Percentiles rank a stretch among this genome's conserved stretches.
Evolutionary conservation across 2,329 filamentous ascomycete genomes (phyloP).

Genomic region (Madurella fahalii): DNA sequence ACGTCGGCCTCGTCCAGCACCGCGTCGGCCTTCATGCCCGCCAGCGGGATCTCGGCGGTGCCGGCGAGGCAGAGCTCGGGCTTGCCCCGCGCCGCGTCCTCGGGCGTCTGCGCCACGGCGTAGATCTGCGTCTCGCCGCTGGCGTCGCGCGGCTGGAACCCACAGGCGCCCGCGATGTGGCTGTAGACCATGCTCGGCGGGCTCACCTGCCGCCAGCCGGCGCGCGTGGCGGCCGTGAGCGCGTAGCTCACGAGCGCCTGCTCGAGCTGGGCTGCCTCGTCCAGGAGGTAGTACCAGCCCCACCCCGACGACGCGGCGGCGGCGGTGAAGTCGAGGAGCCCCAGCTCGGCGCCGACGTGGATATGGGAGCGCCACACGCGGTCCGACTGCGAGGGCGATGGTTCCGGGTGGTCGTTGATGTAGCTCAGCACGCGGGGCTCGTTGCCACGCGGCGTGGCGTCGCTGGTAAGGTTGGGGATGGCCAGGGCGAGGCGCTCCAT

Average conservation of each 20-base stretch:
- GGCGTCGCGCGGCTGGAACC: constrained; percentile 88
- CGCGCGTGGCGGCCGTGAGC: constrained; percentile 64
- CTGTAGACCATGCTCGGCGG: constrained; percentile 90
- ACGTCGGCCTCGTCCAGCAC: constrained; percentile 62
- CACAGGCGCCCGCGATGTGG: constrained; percentile 85
- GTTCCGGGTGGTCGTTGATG: constrained; percentile 67
- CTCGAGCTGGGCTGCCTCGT: constrained; percentile 88
- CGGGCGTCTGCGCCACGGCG: constrained; percentile 62
- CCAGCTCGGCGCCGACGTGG: constrained; percentile 79
- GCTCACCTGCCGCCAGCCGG: constrained; percentile 75
- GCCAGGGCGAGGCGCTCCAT: constrained; percentile 72
- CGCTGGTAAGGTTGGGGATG: constrained; percentile 81
- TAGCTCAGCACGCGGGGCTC: constrained; percentile 65
- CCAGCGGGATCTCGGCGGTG: constrained; percentile 92
- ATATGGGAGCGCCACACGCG: constrained; percentile 70
- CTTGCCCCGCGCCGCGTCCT: constrained; percentile 57
- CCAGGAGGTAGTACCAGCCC: constrained; percentile 97
- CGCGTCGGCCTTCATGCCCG: constrained; percentile 78
- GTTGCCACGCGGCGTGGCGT: constrained; percentile 66
- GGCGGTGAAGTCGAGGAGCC: constrained; percentile 82
- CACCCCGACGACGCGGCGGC: constrained; percentile 82
- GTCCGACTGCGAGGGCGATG: constrained; percentile 33
- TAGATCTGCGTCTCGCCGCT: constrained; percentile 93
- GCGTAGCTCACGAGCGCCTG: constrained; percentile 89
- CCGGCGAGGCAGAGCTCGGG: constrained; percentile 75